Evolutionary conservation across 805 yeast species (phyloP), one percentile per base, ranked within the genome.

Genomic region (Ogataea wickerhamii): DNA sequence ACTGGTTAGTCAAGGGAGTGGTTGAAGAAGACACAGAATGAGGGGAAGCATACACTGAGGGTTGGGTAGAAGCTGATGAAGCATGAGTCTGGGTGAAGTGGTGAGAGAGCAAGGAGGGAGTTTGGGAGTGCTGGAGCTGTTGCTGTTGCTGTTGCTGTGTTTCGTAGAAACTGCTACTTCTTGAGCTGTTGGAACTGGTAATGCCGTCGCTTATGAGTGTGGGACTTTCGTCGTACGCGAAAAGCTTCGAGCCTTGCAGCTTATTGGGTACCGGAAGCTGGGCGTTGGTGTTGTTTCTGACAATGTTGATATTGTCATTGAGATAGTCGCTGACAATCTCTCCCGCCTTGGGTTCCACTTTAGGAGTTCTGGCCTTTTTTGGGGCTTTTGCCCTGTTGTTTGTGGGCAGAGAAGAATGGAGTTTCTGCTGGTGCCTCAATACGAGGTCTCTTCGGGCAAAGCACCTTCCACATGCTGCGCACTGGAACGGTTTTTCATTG

Each of bases 401-500:
- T 1, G 66, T 57, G 10, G 73, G 80, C 48, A 59, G 67, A 33
- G 59, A 70, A 32, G 83, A 63, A 54, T 93, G 98, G 24, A 93
- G 74, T 57, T 93, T 93, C 63, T 88, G 97, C 65, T 87, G 96
- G 67, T 93, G 98, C 43, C 98, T 74, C 38, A 93, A 71, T 20
- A 93, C 87, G 56, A 84, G 70, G 58, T 84, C 91, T 40, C 97
- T 68, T 40, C 98, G 70, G 4, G 98, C 97, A 66, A 93, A 91
- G 56, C 96, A 85, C 34, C 98, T 78, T 23, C 95, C 97, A 63
- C 98, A 91, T 6, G 89, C 89, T 2, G 95, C 94, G 64, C 98
- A 91, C 57, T 87, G 93, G 65, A 83, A 91, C 1, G 98, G 98
- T 58, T 88, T 88, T 62, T 89, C 97, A 59, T 89, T 87, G 7